Conservation (phyloP, 2,329 filamentous ascomycete genomes). For the Arthrobotrys sphaeroides region DNA sequence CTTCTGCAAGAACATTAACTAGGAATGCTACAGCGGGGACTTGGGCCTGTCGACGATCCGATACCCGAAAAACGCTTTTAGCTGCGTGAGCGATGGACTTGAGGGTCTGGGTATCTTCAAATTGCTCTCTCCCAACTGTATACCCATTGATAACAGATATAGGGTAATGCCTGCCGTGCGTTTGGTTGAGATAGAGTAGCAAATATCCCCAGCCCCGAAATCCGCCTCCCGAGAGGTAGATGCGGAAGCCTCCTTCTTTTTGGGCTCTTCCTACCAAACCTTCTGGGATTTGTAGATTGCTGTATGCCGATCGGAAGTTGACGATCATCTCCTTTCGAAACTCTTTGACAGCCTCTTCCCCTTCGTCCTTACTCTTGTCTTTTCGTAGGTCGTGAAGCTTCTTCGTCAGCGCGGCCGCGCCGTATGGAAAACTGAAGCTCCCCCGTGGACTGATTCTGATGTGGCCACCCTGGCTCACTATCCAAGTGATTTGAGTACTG, state of each 20-base stretch:
- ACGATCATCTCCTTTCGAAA: conserved; percentile 69
- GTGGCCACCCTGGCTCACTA: conserved; percentile 65
- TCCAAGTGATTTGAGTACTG: conserved; percentile 75
- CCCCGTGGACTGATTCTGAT: conserved; percentile 65
- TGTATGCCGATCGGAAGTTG: conserved; percentile 71
- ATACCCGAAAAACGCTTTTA: conserved; percentile 73
- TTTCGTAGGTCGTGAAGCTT: conserved; percentile 61
- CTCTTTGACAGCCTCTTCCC: conserved; percentile 63
- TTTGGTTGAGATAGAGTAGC: conserved; percentile 74
- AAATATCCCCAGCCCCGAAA: conserved; percentile 91
- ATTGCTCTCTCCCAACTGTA: conserved; percentile 70
- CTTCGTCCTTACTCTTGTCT: conserved; percentile 55
- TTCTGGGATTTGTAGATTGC: conserved; percentile 68
- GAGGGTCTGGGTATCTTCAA: conserved; percentile 61
- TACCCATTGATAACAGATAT: conserved; percentile 85
- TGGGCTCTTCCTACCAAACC: conserved; percentile 64
- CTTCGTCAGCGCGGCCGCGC: conserved; percentile 72
- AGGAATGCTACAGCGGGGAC: conserved; percentile 85
- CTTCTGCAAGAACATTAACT: conserved; percentile 75
- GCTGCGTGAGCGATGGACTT: conserved; percentile 39
- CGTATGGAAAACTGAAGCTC: conserved; percentile 74
- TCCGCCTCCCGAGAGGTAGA: conserved; percentile 88
- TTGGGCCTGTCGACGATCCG: conserved; percentile 78
- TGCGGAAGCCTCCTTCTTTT: conserved; percentile 67
- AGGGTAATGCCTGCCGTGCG: conserved; percentile 78